Evolutionary conservation across 805 yeast species (phyloP).

Genomic region (Scheffersomyces stipitis): DNA sequence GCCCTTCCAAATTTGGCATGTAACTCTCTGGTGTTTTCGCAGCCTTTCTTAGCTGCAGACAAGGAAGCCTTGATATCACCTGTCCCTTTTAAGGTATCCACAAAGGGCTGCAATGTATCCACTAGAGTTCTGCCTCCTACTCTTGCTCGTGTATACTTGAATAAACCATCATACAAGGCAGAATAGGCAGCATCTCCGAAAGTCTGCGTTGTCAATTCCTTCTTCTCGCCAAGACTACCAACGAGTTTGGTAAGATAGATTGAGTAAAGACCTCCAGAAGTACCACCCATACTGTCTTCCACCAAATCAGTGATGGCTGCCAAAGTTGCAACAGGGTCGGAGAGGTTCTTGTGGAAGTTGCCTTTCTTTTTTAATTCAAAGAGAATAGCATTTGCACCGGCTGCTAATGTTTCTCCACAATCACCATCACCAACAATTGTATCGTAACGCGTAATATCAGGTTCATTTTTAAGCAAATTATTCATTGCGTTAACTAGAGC

Average conservation of each 20-base stretch:
- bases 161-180: slow-evolving; percentile 69
- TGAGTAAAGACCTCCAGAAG: slow-evolving; percentile 91
- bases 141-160: slow-evolving; percentile 85
- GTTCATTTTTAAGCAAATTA: slow-evolving; percentile 49
- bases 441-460: slow-evolving; percentile 80
- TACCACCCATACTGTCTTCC: slow-evolving; percentile 95
- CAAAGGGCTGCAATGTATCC: slow-evolving; percentile 88
- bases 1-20: slow-evolving; percentile 94
- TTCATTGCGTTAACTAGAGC: slow-evolving; percentile 47
- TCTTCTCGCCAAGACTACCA: slow-evolving; percentile 36
- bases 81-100: slow-evolving; percentile 54
- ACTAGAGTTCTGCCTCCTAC: slow-evolving; percentile 85
- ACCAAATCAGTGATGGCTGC: slow-evolving; percentile 78
- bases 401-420: slow-evolving; percentile 87
- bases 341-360: slow-evolving; percentile 24
- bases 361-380: slow-evolving; percentile 45
- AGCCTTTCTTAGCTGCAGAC: slow-evolving; percentile 70
- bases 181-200: slow-evolving; percentile 50
- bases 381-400: slow-evolving; percentile 75
- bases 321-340: slow-evolving; percentile 57
- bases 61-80: slow-evolving; percentile 60
- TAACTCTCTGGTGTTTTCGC: slow-evolving; percentile 68
- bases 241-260: slow-evolving; percentile 80
- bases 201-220: slow-evolving; percentile 30
- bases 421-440: slow-evolving; percentile 96